Evolutionary conservation across 1,284 basidiomycete genomes (phyloP).

Genomic region (Dichomitus squalens): DNA sequence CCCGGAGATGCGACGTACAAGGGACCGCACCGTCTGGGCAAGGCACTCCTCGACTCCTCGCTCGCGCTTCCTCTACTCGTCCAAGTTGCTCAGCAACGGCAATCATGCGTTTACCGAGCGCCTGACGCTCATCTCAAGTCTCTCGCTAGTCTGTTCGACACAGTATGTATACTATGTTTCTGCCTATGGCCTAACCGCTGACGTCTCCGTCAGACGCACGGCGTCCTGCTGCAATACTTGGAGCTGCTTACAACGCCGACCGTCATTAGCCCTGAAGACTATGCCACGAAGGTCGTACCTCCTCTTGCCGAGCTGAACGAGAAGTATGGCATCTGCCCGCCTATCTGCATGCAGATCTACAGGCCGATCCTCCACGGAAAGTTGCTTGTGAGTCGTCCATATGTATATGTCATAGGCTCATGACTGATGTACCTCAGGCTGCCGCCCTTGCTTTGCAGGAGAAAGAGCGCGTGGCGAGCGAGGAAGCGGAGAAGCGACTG

Average conservation of each 20-base stretch:
- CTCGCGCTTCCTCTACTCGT: constrained; percentile 85
- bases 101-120: constrained; percentile 75
- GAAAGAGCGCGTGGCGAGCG: constrained; percentile 63
- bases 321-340: constrained; percentile 76
- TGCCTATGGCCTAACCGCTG: constrained; percentile 28
- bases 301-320: constrained; percentile 71
- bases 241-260: constrained; percentile 70
- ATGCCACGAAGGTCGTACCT: constrained; percentile 68
- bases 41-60: constrained; percentile 68
- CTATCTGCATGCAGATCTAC: constrained; percentile 90
- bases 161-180: constrained; percentile 52
- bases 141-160: constrained; percentile 84
- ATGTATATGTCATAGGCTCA: not conserved
- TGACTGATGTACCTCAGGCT: constrained; percentile 38
- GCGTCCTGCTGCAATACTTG: constrained; percentile 75
- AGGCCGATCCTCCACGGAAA: constrained; percentile 76
- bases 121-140: constrained; percentile 81
- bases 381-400: constrained; percentile 53
- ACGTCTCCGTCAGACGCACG: constrained; percentile 60
- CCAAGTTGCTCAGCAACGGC: constrained; percentile 86
- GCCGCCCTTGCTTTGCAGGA: constrained; percentile 62
- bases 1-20: constrained; percentile 59
- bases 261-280: constrained; percentile 62
- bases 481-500: constrained; percentile 75
- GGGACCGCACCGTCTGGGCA: constrained; percentile 70